Base-by-base conservation (phyloP, 192 early-diverging fungal species). In the Umbelopsis isabellina region DNA sequence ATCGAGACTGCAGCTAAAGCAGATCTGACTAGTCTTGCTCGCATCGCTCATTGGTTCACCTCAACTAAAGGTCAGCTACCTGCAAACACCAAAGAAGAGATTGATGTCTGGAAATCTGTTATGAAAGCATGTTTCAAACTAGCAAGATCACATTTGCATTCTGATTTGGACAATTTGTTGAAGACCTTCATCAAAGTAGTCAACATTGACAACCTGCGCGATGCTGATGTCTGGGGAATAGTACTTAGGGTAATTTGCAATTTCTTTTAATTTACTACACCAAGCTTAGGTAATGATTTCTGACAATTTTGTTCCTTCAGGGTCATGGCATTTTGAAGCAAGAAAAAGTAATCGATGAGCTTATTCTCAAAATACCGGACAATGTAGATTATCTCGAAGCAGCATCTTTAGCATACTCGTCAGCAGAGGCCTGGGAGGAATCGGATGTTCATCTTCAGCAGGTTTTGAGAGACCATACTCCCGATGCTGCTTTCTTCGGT, bases 91-190 rank as follows among this genome's bases (percentile, higher is more conserved):
- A 3, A 30, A 11, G 37, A 76, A 33, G 35, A 76, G n/a, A 18
- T 52, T 20, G 48, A 66, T 45, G 37, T 75, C 33, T 76, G 75
- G 75, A 71, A 76, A 13, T 49, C 30, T 61, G 53, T 53, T 20
- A 66, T 76, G 44, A 68, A 68, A 61, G 35, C 66, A 20, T 70
- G 75, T 2, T 76, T 76, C 27, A 49, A 66, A 33, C 49, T 76
- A 0, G 70, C 37, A 6, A 27, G 50, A 12, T 71, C 70, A 21
- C 67, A 71, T 33, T 50, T 70, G 22, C 30, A 25, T 11, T 65
- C 52, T 15, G 75, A 76, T 49, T 49, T 76, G 8, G 49, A 49
- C 47, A 50, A 41, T 23, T 27, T 76, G 22, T 30, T 76, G 0
- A 49, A 71, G 46, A 46, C 69, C 11, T 76, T 76, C 49, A 46